Percentiles rank a stretch among this genome's conserved stretches.
Evolutionary conservation across 805 yeast species (phyloP).

Genomic region (Tetrapisispora phaffii): DNA sequence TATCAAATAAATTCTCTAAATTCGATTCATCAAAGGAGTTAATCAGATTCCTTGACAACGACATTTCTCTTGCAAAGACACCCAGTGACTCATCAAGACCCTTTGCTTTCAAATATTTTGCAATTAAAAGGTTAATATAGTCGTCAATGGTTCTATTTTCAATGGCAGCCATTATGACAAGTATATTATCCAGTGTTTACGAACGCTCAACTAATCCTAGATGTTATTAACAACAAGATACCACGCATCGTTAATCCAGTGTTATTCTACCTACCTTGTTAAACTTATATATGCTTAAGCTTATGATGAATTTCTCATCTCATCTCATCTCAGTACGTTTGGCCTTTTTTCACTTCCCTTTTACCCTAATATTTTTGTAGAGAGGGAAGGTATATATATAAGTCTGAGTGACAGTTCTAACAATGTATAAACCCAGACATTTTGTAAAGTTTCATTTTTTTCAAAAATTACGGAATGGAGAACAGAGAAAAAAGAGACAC

Average conservation of each 20-base stretch:
- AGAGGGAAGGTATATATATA: neutral
- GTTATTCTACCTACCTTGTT: too few relatives aligned
- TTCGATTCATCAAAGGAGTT: neutral
- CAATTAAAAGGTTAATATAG: slow-evolving; percentile 36
- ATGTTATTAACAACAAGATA: too few relatives aligned
- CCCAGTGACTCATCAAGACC: slow-evolving; percentile 38
- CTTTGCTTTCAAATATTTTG: slow-evolving; percentile 47
- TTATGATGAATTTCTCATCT: neutral
- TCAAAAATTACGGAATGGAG: too few relatives aligned
- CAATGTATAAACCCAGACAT: too few relatives aligned
- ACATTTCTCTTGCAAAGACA: slow-evolving; percentile 33
- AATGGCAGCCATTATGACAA: too few relatives aligned
- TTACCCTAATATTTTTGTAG: neutral
- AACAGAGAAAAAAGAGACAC: too few relatives aligned
- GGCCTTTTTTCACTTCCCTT: neutral
- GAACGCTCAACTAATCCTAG: too few relatives aligned
- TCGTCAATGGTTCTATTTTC: slow-evolving; percentile 1
- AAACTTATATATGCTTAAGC: too few relatives aligned
- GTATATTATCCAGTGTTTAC: too few relatives aligned
- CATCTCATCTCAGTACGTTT: neutral
- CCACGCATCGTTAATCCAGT: too few relatives aligned
- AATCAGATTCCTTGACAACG: slow-evolving; percentile 8
- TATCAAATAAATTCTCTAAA: slow-evolving; percentile 8
- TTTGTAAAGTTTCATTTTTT: too few relatives aligned
- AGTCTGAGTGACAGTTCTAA: neutral